Base-by-base conservation (phyloP, 2,329 filamentous ascomycete species). In the Hirsutella rhossiliensis region DNA sequence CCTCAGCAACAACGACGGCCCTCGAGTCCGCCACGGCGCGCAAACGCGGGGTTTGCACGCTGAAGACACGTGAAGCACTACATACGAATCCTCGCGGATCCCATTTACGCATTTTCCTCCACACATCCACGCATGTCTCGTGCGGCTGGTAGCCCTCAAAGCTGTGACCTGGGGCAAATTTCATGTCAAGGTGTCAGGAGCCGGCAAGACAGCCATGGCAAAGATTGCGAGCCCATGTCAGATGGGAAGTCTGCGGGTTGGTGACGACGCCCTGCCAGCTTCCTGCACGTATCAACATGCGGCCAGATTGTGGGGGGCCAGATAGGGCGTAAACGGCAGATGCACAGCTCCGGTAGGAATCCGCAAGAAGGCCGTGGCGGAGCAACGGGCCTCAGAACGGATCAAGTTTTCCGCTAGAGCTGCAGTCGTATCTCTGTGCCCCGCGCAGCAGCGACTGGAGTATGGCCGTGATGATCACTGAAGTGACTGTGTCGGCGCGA, bases 81-180 rank as follows among this genome's bases (percentile, higher is more conserved):
- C 51, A 61, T 62, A 62, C 53, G 54, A 49, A 61, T 61, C 59
- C 59, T 51, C 51, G 46, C 50, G 59, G 59, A 62, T 60, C 39
- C 18, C 18, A 56, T 61, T 63, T 63, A 61, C 57, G 58, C 58
- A 48, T 47, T 43, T 42, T 42, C 45, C 44, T 42, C 41, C 38
- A 28, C n/a, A 19, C 28, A 27, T 30, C 39, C 32, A 15, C 13
- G 38, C n/a, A 13, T 38, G 34, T 34, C 42, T 27, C 44, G 74
- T 82, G 78, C 23, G 41, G 27, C 23, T 19, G 17, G 36, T 28
- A 18, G 4, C 8, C n/a, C 34, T 3, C 7, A 6, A 17, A 37
- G 34, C 15, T 37, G 34, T 17, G 34, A 6, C 34, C 3, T 18
- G 7, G 8, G 17, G 34, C 30, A 17, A 11, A 15, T 11, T 37